Evolutionary conservation across 306 rosid genomes (phyloP).

Genomic region (Cucurbita ficifolia): DNA sequence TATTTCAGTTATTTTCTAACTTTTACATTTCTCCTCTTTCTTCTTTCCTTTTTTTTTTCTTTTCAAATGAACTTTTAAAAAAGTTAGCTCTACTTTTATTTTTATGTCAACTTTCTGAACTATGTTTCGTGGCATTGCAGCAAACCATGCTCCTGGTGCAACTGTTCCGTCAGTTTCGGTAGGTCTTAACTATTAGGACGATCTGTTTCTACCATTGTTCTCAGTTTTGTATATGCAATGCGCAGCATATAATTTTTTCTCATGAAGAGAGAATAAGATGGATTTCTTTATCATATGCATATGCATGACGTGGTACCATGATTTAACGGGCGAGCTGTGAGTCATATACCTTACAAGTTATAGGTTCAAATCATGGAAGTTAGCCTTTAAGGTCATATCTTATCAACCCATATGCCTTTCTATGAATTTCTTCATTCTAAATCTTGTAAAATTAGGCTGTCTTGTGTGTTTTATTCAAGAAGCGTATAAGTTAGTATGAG

Average conservation of each 20-base stretch:
- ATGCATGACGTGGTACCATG: background rate
- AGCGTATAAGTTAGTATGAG: background rate
- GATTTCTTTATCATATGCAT: background rate
- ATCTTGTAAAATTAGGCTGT: background rate
- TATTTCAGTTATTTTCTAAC: background rate
- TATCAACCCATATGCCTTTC: background rate
- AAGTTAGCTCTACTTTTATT: background rate
- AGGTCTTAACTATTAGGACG: constrained; percentile 5
- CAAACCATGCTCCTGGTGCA: constrained; percentile 55
- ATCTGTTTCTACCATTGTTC: background rate
- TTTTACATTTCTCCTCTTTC: background rate
- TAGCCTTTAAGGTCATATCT: background rate
- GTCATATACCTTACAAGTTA: background rate
- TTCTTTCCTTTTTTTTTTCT: background rate
- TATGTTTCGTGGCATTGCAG: constrained; percentile 26
- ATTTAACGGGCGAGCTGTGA: no score
- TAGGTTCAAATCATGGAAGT: background rate
- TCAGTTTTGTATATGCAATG: background rate
- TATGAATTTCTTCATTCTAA: background rate
- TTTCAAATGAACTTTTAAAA: background rate
- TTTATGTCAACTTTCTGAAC: constrained; percentile 7
- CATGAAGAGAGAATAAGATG: no score
- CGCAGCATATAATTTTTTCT: background rate
- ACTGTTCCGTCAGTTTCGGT: constrained; percentile 47
- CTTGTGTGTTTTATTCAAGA: background rate